Evolutionary conservation across 176 grass and related monocot genomes (phyloP).

Genomic region (Phoenix dactylifera): DNA sequence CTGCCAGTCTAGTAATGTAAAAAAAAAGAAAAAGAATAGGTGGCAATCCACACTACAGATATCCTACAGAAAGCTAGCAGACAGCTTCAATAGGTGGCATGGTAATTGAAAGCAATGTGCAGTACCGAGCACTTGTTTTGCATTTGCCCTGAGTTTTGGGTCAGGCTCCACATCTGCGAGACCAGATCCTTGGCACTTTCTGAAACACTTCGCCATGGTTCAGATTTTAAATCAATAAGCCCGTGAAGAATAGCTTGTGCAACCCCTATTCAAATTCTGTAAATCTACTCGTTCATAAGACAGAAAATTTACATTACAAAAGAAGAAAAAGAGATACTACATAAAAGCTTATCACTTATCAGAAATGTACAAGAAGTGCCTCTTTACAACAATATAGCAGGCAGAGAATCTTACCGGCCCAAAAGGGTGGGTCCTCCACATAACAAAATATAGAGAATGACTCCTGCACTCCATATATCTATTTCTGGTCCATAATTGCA

Average conservation of each 20-base stretch:
- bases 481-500: conserved; percentile 97
- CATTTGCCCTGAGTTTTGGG: conserved; percentile 78
- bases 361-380: too few species aligned
- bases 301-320: conserved; percentile 1
- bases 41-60: too few species aligned
- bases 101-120: conserved; percentile 1
- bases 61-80: too few species aligned
- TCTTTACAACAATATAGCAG: too few species aligned
- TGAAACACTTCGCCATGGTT: conserved; percentile 55
- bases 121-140: conserved; percentile 80
- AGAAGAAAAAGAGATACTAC: neutral
- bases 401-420: conserved; percentile 55
- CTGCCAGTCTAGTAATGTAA: neutral
- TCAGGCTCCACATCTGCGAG: conserved; percentile 84
- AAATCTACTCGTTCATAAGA: conserved; percentile 2
- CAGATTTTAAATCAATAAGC: conserved; percentile 87
- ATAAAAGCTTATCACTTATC: too few species aligned
- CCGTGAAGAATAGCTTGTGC: conserved; percentile 89
- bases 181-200: conserved; percentile 97
- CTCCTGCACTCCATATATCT: conserved; percentile 96
- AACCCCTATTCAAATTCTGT: conserved; percentile 95
- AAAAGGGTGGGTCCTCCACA: conserved; percentile 93
- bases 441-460: conserved; percentile 91
- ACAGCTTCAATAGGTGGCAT: neutral
- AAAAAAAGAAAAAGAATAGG: too few species aligned